Percentiles rank a stretch among this genome's conserved stretches.
Evolutionary conservation across 2,329 filamentous ascomycete species (phyloP).

Genomic region (Fusarium virguliforme): DNA sequence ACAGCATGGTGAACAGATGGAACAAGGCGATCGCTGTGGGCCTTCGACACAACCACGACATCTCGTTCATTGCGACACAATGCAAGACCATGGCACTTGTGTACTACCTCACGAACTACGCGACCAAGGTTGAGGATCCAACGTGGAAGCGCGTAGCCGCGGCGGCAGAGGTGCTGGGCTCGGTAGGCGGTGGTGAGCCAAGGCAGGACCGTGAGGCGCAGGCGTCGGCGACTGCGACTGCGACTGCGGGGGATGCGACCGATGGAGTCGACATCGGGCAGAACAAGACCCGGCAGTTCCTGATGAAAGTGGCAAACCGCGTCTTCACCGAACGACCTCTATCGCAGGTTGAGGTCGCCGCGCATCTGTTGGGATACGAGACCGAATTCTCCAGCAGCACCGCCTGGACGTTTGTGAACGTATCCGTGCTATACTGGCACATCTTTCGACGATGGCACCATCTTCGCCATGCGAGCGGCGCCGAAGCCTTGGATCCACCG

Average conservation of each 20-base stretch:
- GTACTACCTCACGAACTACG: neutral
- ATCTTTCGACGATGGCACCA: neutral
- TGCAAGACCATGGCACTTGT: neutral
- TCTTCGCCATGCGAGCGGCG: neutral
- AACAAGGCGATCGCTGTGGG: constrained; percentile 2
- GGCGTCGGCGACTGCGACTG: no score
- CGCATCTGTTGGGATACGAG: neutral
- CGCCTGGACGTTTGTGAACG: neutral
- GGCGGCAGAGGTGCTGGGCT: neutral
- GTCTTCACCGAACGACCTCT: neutral
- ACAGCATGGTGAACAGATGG: neutral
- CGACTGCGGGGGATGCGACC: no score
- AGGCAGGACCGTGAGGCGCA: no score
- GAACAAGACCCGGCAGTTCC: neutral
- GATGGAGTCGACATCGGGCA: no score
- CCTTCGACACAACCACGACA: constrained; percentile 10
- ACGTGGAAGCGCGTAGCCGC: constrained; percentile 13
- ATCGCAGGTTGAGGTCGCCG: neutral
- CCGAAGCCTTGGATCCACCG: neutral
- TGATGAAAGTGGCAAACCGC: neutral
- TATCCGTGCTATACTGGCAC: neutral
- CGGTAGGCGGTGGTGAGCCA: no score
- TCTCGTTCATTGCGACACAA: constrained; percentile 11
- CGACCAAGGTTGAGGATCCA: neutral
- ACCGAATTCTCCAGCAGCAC: neutral